Conservation (phyloP, 208 protist genomes). For the Strigomonas galati region DNA sequence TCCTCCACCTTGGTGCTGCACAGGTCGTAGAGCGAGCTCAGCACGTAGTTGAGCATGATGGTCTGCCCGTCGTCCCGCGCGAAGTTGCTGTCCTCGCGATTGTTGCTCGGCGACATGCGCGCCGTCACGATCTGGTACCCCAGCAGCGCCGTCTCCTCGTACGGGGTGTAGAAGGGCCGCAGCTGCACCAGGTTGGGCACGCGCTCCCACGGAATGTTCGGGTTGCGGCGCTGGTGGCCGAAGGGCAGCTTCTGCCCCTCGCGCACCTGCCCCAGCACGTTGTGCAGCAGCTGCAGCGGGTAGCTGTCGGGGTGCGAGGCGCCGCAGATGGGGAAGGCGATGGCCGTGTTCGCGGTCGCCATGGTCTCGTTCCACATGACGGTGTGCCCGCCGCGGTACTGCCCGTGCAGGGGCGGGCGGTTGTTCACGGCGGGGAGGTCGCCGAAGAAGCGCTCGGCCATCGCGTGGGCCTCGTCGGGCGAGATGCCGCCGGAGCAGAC, state of each 20-base stretch:
- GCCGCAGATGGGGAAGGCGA: constrained; percentile 83
- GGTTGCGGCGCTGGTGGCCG: constrained; percentile 65
- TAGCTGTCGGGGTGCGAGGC: constrained; percentile 91
- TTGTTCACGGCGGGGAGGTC: constrained; percentile 69
- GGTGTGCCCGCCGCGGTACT: constrained; percentile 68
- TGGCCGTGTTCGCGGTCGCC: constrained; percentile 76
- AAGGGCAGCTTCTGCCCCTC: constrained; percentile 78
- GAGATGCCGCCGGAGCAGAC: constrained; percentile 94
- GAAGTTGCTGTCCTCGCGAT: constrained; percentile 21
- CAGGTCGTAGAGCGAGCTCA: constrained; percentile 70
- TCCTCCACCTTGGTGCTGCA: constrained; percentile 49
- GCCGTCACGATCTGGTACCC: constrained; percentile 84
- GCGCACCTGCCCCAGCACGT: constrained; percentile 92
- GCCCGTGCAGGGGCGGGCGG: constrained; percentile 39
- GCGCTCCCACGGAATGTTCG: constrained; percentile 52
- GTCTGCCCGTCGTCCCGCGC: constrained; percentile 63
- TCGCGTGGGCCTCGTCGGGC: constrained; percentile 90
- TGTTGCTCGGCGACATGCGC: constrained; percentile 34
- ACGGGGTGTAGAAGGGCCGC: constrained; percentile 90
- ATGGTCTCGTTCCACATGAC: constrained; percentile 79
- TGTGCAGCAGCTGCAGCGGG: constrained; percentile 91
- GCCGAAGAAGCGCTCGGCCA: constrained; percentile 91
- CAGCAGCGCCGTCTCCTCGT: constrained; percentile 87
- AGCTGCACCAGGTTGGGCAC: constrained; percentile 72
- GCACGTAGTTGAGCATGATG: constrained; percentile 64